A percentile compares a stretch with the other conserved stretches of the same genome.
These are phyloP conservation scores for Toxoplasma gondii DNA, from an alignment of 169 alveolate species.

Conservation along the genomic window DNA sequence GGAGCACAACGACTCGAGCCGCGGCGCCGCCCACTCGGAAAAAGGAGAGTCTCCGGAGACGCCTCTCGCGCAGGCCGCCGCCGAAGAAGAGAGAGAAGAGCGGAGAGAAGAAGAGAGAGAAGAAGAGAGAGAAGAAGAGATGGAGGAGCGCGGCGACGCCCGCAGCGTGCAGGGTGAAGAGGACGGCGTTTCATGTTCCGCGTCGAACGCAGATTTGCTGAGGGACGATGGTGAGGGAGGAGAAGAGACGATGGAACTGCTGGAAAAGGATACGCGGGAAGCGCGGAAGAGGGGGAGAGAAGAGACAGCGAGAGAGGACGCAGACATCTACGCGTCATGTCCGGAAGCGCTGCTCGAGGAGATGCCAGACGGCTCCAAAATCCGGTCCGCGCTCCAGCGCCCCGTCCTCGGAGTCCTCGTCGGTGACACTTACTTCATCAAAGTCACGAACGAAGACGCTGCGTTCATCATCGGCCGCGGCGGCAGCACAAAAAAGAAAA, in stretches of 20 bases:
- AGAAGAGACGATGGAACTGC: background rate
- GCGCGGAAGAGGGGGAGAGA: background rate
- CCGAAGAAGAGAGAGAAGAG: background rate
- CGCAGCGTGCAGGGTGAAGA: background rate
- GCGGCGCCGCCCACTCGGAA: background rate
- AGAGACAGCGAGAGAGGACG: background rate
- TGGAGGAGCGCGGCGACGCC: background rate
- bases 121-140: background rate
- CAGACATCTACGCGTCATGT: background rate
- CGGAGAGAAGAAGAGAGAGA: background rate
- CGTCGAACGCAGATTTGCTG: background rate
- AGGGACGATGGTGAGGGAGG: background rate
- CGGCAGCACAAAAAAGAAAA: slow-evolving; percentile 44
- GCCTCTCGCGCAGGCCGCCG: background rate
- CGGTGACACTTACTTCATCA: slow-evolving; percentile 10
- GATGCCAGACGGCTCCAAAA: background rate
- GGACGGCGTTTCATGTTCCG: background rate
- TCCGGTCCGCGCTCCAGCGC: slow-evolving; percentile 39
- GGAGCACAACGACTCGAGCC: background rate
- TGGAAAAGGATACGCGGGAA: background rate
- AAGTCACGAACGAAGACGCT: slow-evolving; percentile 45
- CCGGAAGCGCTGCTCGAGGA: slow-evolving; percentile 33
- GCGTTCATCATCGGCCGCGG: slow-evolving; percentile 47
- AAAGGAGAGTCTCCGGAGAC: background rate
- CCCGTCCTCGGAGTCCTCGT: slow-evolving; percentile 41